A percentile compares a stretch with the other conserved stretches of the same genome.
These are phyloP conservation scores for Xerocomus spinulosus DNA, from an alignment of 768 basidiomycete species.

Conservation along the genomic window DNA sequence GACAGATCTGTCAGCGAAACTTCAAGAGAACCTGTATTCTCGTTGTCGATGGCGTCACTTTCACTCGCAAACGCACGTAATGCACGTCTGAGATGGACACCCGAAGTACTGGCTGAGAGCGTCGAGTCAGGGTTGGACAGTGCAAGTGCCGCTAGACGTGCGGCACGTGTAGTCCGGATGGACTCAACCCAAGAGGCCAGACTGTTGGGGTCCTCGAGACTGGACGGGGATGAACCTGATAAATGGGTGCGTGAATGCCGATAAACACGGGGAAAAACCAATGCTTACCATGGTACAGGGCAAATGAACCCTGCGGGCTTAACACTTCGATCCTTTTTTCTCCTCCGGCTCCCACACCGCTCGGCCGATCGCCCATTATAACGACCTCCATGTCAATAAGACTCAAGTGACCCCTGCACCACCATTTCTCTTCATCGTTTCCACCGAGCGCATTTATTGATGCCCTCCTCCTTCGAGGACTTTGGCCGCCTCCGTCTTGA, in stretches of 20 bases:
- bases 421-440: constrained; percentile 63
- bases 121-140: constrained; percentile 76
- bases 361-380: constrained; percentile 36
- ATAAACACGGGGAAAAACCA: not conserved
- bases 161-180: constrained; percentile 66
- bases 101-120: constrained; percentile 71
- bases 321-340: constrained; percentile 67
- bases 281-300: constrained; percentile 59
- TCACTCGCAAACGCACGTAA: constrained; percentile 68
- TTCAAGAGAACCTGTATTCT: constrained; percentile 29
- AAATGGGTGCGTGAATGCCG: not conserved
- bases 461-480: constrained; percentile 12
- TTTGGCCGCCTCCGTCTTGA: constrained; percentile 17
- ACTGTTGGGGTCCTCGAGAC: constrained; percentile 2
- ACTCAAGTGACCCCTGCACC: constrained; percentile 63
- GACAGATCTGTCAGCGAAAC: constrained; percentile 1
- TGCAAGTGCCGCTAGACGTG: constrained; percentile 66
- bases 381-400: constrained; percentile 78
- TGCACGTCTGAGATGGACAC: constrained; percentile 66
- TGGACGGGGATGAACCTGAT: constrained; percentile 4
- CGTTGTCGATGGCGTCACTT: constrained; percentile 23
- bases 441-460: constrained; percentile 23
- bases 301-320: constrained; percentile 75
- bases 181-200: constrained; percentile 61
- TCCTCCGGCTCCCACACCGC: constrained; percentile 20